A percentile compares a stretch with the other conserved stretches of the same genome.
phyloP scores from a whole-genome alignment of 2,329 filamentous ascomycete genomes.

The Pseudopithomyces maydicus region DNA sequence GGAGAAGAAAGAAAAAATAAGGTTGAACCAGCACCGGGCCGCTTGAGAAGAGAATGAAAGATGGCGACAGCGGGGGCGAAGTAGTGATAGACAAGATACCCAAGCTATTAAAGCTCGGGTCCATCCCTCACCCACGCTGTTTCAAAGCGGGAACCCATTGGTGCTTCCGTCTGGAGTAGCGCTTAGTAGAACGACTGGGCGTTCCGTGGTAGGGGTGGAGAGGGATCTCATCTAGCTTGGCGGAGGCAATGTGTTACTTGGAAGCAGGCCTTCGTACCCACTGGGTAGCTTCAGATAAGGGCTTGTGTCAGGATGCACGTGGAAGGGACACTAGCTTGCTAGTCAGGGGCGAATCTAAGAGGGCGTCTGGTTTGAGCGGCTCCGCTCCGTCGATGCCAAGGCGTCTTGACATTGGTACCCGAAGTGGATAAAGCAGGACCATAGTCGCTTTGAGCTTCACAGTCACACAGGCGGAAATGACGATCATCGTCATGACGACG shows the following conservation, averaged over 20 bases:
- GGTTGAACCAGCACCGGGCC: conserved; percentile 31
- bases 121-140: conserved; percentile 26
- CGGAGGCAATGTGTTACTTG: conserved; percentile 37
- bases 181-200: conserved; percentile 28
- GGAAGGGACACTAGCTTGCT: conserved; percentile 11
- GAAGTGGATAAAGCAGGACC: background rate
- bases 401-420: conserved; percentile 8
- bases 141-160: conserved; percentile 32
- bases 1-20: conserved; percentile 17
- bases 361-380: conserved; percentile 24
- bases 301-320: conserved; percentile 27
- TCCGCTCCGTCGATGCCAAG: conserved; percentile 31
- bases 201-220: conserved; percentile 25
- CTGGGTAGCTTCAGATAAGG: conserved; percentile 35
- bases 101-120: conserved; percentile 18
- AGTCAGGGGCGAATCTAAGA: conserved; percentile 17
- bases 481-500: background rate
- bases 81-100: conserved; percentile 30
- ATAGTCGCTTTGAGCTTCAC: conserved; percentile 1
- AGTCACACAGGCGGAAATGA: background rate
- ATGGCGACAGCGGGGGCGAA: conserved; percentile 21
- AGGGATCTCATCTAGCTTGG: conserved; percentile 35
- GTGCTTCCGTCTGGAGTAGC: conserved; percentile 25
- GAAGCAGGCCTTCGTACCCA: conserved; percentile 34
- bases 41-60: conserved; percentile 21